Base-by-base conservation (phyloP, 495 filamentous ascomycete genomes). In the Hypoxylon crocopeplum region DNA sequence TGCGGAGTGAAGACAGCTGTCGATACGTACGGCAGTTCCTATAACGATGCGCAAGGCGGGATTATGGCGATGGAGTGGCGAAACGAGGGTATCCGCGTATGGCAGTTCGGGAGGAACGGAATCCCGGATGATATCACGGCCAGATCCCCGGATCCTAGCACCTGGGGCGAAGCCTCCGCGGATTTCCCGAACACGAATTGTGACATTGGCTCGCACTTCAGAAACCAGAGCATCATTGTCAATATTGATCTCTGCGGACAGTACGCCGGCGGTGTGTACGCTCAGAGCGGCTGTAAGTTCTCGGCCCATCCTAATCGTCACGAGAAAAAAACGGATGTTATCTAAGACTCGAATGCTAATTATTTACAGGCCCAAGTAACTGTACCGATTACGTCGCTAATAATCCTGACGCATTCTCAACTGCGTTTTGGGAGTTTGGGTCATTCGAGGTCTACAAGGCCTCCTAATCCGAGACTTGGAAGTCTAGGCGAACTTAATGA, bases 221-320 rank as follows among this genome's bases (percentile, higher is more conserved):
- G 66, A 21, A 80, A 87, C 48, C 75, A 86, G 68, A 82, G 82
- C 64, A 87, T 91, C 55, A 80, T 89, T 55, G 83, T 86, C 36
- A 85, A 90, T 58, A 86, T 84, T 30, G 83, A 87, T 54, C 81
- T 91, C 56, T 90, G 87, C 64, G 87, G 88, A 2, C 77, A 83
- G 49, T 86, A 84, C 78, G 86, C 86, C 5, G 81, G 83, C 27
- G 57, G 55, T 0, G 74, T 79, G 21, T 77, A 72, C 60, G 42
- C 53, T 3, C 29, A 41, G 7, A 76, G 72, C 17, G 78, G 77
- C 32, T 81, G 80, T 82, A 68, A 75, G 79, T 76, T 45, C n/a
- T n/a, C n/a, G n/a, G n/a, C n/a, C n/a, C n/a, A n/a, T n/a, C n/a
- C n/a, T n/a, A n/a, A n/a, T n/a, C n/a, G n/a, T n/a, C n/a, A n/a